Conservation (phyloP, 202 grass and related monocot genomes). For the Elaeis oleifera region DNA sequence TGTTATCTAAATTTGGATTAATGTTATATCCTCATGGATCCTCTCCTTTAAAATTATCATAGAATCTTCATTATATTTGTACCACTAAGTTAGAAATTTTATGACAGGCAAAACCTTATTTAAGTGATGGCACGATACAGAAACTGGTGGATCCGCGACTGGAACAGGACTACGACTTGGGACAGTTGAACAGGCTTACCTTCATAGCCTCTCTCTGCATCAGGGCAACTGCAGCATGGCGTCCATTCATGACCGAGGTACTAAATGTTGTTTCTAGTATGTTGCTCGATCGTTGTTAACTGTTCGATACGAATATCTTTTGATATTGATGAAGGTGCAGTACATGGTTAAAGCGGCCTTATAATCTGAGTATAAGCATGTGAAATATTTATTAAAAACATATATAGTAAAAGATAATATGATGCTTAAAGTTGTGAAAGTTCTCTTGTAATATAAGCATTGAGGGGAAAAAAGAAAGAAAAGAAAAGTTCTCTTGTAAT, state of each 20-base stretch:
- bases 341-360: background rate
- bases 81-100: background rate
- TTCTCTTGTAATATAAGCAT: background rate
- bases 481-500: no score
- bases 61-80: no score
- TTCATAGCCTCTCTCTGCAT: constrained; percentile 85
- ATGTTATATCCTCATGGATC: no score
- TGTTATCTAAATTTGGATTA: no score
- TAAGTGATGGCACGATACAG: constrained; percentile 64
- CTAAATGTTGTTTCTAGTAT: background rate
- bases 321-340: no score
- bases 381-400: no score
- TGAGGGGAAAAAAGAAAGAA: no score
- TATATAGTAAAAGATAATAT: no score
- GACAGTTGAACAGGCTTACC: constrained; percentile 59
- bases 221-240: constrained; percentile 52
- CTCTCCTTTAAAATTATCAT: no score
- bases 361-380: no score
- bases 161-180: constrained; percentile 61
- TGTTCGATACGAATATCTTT: no score
- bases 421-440: background rate
- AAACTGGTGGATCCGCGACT: constrained; percentile 67
- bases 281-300: no score
- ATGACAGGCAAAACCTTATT: constrained; percentile 73
- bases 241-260: constrained; percentile 93